Conservation (phyloP, 768 basidiomycete species). For the Phallus indusiatus region DNA sequence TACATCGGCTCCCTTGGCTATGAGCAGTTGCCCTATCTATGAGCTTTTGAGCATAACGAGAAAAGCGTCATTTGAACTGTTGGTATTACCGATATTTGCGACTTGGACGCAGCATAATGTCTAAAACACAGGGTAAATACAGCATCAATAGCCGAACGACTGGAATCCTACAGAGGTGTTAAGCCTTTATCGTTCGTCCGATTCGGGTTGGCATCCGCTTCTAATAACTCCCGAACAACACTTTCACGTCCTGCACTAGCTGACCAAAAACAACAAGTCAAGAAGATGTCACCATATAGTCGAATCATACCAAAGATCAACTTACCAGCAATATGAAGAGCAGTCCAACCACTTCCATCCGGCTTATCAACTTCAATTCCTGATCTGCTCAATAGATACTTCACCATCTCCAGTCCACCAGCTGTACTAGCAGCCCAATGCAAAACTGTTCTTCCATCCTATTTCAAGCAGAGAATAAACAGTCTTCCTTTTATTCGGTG, state of each 20-base stretch:
- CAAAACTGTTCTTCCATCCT: constrained; percentile 77
- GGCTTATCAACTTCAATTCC: constrained; percentile 52
- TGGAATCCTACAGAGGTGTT: constrained; percentile 62
- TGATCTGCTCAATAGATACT: constrained; percentile 60
- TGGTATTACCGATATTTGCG: constrained; percentile 61
- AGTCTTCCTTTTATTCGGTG: neutral
- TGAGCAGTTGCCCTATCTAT: constrained; percentile 81
- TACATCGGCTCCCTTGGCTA: constrained; percentile 86
- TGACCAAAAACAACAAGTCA: constrained; percentile 23
- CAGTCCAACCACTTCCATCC: constrained; percentile 66
- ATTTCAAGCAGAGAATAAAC: neutral
- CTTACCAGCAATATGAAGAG: constrained; percentile 71
- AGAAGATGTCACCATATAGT: constrained; percentile 8
- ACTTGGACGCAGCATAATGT: constrained; percentile 91
- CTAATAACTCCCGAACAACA: constrained; percentile 65
- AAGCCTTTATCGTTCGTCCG: constrained; percentile 75
- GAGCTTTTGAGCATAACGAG: constrained; percentile 12
- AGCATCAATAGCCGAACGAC: neutral
- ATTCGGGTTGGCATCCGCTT: constrained; percentile 77
- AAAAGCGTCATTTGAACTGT: neutral
- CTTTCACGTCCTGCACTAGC: constrained; percentile 77
- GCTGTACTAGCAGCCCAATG: constrained; percentile 73
- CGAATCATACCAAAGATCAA: neutral
- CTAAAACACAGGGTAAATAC: constrained; percentile 30
- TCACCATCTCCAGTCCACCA: constrained; percentile 56